phyloP scores from a whole-genome alignment of 2,329 filamentous ascomycete genomes.

The Aspergillus viridinutans region DNA sequence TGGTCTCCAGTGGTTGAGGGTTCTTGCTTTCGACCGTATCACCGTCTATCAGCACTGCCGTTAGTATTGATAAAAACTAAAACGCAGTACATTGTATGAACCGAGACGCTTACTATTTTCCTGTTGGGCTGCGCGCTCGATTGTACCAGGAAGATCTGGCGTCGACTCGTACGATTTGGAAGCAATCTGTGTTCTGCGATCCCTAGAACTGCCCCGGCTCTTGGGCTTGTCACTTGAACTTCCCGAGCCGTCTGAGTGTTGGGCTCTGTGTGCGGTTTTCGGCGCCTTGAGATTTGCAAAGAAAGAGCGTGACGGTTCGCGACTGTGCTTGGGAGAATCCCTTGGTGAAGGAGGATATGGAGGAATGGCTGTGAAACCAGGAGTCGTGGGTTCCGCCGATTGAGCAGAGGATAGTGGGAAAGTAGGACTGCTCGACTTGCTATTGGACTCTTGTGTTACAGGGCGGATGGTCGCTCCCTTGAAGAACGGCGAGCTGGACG shows the following conservation, averaged over 20 bases:
- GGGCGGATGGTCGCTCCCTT: constrained; percentile 40
- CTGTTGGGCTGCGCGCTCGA: constrained; percentile 24
- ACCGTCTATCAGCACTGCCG: constrained; percentile 11
- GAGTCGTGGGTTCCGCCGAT: constrained; percentile 31
- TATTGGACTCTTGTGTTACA: constrained; percentile 34
- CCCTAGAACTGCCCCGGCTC: constrained; percentile 43
- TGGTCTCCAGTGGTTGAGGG: constrained; percentile 18
- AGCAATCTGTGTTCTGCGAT: constrained; percentile 34
- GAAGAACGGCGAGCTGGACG: constrained; percentile 34
- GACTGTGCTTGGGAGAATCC: constrained; percentile 37
- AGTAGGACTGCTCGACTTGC: constrained; percentile 25
- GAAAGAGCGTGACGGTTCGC: constrained; percentile 44
- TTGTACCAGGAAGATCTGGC: constrained; percentile 36
- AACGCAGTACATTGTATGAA: not conserved
- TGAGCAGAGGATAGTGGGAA: constrained; percentile 26
- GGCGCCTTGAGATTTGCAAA: constrained; percentile 46
- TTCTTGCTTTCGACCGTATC: constrained; percentile 18
- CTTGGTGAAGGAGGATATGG: constrained; percentile 43
- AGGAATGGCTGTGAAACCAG: constrained; percentile 44
- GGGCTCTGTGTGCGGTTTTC: constrained; percentile 41
- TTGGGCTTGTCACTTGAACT: constrained; percentile 34
- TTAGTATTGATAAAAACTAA: not conserved
- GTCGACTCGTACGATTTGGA: constrained; percentile 40
- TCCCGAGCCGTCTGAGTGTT: constrained; percentile 38
- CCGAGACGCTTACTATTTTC: constrained; percentile 22